phyloP scores from a whole-genome alignment of 768 basidiomycete genomes.

The Coprinellus micaceus region DNA sequence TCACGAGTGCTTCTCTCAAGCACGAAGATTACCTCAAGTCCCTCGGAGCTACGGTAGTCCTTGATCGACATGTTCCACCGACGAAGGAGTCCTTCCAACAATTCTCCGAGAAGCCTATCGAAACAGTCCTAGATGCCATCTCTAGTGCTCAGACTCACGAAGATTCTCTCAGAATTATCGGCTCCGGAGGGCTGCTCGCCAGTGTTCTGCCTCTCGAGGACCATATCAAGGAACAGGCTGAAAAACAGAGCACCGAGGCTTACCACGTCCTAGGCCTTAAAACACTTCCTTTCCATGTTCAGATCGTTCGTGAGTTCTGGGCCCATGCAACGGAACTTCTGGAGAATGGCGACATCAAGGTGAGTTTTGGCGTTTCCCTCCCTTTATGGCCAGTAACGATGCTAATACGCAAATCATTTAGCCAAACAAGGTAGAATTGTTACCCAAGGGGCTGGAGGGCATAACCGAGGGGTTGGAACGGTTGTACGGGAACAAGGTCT shows the following conservation, averaged over 20 bases:
- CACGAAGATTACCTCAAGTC: constrained; percentile 29
- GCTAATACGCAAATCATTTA: not conserved
- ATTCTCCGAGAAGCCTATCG: constrained; percentile 17
- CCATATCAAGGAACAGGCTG: constrained; percentile 5
- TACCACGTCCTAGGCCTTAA: constrained; percentile 17
- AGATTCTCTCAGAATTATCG: constrained; percentile 22
- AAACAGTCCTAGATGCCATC: constrained; percentile 26
- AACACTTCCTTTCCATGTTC: constrained; percentile 19
- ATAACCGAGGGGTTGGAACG: constrained; percentile 40
- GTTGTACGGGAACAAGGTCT: constrained; percentile 37
- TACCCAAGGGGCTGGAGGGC: constrained; percentile 43
- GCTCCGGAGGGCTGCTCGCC: constrained; percentile 32
- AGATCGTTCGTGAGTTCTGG: constrained; percentile 21
- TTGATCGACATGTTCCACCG: constrained; percentile 24
- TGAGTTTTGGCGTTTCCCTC: constrained; percentile 11
- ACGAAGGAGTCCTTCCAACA: constrained; percentile 7
- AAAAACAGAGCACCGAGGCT: constrained; percentile 10
- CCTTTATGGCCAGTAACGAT: not conserved
- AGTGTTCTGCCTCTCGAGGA: constrained; percentile 26
- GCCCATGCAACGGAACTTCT: constrained; percentile 22
- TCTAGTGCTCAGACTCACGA: constrained; percentile 19
- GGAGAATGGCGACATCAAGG: constrained; percentile 31
- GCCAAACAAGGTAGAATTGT: constrained; percentile 41
- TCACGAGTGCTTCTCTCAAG: constrained; percentile 31
- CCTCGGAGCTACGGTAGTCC: constrained; percentile 40